Percentiles rank a stretch among this genome's conserved stretches.
phyloP scores from a whole-genome alignment of 768 basidiomycete species.

The Dictyophora rubrovolvata region DNA sequence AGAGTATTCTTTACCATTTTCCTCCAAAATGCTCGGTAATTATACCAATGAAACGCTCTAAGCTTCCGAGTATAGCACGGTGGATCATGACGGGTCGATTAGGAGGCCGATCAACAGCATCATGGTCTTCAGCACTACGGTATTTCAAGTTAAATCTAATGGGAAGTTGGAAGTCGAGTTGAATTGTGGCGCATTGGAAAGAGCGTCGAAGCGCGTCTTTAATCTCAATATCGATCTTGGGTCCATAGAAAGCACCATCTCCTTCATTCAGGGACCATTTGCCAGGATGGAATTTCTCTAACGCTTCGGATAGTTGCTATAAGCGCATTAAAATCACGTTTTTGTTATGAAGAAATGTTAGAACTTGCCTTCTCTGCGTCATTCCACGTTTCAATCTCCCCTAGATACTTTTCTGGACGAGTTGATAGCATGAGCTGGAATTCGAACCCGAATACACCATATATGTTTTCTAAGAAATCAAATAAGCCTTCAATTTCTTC shows the following conservation, averaged over 20 bases:
- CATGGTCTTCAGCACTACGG: constrained; percentile 64
- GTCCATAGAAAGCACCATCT: constrained; percentile 98
- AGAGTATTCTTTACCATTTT: constrained; percentile 67
- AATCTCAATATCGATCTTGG: constrained; percentile 97
- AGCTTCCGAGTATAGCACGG: constrained; percentile 85
- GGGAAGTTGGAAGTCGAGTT: constrained; percentile 97
- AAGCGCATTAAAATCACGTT: constrained; percentile 6
- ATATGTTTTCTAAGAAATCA: constrained; percentile 91
- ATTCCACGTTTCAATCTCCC: constrained; percentile 84
- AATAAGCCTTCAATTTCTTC: constrained; percentile 81
- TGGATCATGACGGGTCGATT: constrained; percentile 95
- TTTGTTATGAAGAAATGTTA: background rate
- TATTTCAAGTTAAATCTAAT: constrained; percentile 94
- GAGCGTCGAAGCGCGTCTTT: constrained; percentile 85
- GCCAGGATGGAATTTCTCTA: constrained; percentile 79
- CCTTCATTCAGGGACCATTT: constrained; percentile 91
- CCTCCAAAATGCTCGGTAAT: constrained; percentile 96
- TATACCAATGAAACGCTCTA: constrained; percentile 95
- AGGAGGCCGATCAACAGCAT: constrained; percentile 40
- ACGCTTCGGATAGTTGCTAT: constrained; percentile 74
- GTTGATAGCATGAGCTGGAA: constrained; percentile 94
- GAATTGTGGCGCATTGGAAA: constrained; percentile 98
- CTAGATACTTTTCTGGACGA: constrained; percentile 89
- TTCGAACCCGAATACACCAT: constrained; percentile 89
- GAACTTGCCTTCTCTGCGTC: constrained; percentile 64